Conservation (phyloP, 208 protist genomes). For the Leishmania gerbilli region DNA sequence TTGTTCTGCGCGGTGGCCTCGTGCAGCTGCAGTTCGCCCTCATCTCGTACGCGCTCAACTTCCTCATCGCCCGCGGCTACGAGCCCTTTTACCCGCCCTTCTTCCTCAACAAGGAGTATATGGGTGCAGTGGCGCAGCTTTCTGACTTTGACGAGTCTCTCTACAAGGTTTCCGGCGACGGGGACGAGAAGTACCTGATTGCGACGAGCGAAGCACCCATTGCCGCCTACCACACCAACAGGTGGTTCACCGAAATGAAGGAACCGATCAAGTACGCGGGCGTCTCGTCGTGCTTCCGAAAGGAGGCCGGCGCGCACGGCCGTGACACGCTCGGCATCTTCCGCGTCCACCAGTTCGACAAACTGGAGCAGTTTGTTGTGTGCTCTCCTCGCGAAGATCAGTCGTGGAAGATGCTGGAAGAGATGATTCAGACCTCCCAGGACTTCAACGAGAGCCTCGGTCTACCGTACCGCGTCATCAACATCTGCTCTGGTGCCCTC, state of each 20-base stretch:
- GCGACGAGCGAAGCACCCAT: constrained; percentile 99
- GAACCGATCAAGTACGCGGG: constrained; percentile 96
- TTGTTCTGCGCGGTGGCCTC: constrained; percentile 97
- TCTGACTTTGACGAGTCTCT: constrained; percentile 99
- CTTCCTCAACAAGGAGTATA: constrained; percentile 99
- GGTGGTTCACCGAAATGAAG: constrained; percentile 94
- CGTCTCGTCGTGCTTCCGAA: constrained; percentile 99
- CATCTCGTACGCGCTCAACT: constrained; percentile 97
- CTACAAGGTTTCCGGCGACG: constrained; percentile 98
- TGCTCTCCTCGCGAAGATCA: constrained; percentile 90
- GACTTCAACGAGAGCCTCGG: constrained; percentile 95
- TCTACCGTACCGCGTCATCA: constrained; percentile 94
- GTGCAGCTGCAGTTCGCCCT: constrained; percentile 98
- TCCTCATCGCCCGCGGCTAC: constrained; percentile 93
- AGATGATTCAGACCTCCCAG: constrained; percentile 92
- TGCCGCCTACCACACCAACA: constrained; percentile 95
- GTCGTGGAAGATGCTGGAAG: constrained; percentile 90
- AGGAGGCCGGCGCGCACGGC: constrained; percentile 98
- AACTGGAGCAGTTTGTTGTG: constrained; percentile 96
- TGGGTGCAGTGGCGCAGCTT: constrained; percentile 98
- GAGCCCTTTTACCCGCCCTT: constrained; percentile 98
- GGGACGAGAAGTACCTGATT: constrained; percentile 99
- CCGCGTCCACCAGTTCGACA: constrained; percentile 97
- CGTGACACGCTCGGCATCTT: constrained; percentile 96
- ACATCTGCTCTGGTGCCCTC: constrained; percentile 96